Evolutionary conservation across 192 early-diverging fungal genomes (phyloP).

Genomic region (Backusella australiensis): DNA sequence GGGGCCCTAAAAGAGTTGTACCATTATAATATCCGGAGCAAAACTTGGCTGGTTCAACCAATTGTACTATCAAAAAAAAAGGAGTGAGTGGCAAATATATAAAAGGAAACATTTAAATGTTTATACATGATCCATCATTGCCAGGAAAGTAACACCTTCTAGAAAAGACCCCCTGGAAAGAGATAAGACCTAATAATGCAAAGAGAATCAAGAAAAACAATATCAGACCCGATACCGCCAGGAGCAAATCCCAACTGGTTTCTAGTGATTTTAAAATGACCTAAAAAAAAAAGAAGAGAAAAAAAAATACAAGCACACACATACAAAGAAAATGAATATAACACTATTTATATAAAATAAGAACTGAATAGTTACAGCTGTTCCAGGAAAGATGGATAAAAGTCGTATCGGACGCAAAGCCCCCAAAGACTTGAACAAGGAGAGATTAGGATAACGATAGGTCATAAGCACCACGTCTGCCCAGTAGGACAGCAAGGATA

Average conservation of each 20-base stretch:
- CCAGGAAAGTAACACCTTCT: slow-evolving; percentile 33
- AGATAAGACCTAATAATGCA: slow-evolving; percentile 48
- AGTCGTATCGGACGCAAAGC: slow-evolving; percentile 49
- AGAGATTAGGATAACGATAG: slow-evolving; percentile 32
- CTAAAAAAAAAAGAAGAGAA: slow-evolving; percentile 3
- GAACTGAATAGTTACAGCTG: slow-evolving; percentile 21
- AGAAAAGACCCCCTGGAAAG: slow-evolving; percentile 51
- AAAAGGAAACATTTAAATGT: neutral
- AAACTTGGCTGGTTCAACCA: slow-evolving; percentile 23
- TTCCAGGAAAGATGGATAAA: slow-evolving; percentile 40
- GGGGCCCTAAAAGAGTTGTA: slow-evolving; percentile 16
- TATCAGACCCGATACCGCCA: slow-evolving; percentile 45
- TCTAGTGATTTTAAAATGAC: slow-evolving; percentile 32
- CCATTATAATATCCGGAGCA: slow-evolving; percentile 35
- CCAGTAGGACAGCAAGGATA: slow-evolving; percentile 52
- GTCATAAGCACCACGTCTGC: slow-evolving; percentile 49
- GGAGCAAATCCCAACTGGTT: slow-evolving; percentile 30
- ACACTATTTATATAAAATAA: neutral
- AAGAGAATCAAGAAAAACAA: slow-evolving; percentile 43
- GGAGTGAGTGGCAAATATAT: neutral
- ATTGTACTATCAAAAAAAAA: slow-evolving; percentile 9
- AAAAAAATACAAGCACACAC: neutral
- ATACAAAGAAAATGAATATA: neutral
- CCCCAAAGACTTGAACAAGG: slow-evolving; percentile 49
- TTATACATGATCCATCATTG: slow-evolving; percentile 27